Conservation (phyloP, 73 alveolate genomes). For the Paramecium biaurelia region DNA sequence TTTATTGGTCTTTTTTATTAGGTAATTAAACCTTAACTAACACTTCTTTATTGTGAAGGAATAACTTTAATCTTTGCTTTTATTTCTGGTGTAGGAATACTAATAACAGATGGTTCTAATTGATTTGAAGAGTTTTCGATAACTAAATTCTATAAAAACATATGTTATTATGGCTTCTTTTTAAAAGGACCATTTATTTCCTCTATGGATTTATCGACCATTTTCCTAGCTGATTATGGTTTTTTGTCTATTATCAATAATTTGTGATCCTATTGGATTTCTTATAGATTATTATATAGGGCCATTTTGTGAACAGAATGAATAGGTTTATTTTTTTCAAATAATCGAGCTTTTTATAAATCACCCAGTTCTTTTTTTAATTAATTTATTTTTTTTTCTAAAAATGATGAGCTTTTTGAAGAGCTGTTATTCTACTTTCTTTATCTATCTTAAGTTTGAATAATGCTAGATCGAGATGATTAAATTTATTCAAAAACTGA, state of each 20-base stretch:
- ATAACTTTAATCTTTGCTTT: neutral
- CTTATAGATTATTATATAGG: neutral
- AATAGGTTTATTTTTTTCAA: neutral
- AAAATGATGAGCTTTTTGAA: neutral
- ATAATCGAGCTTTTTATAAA: neutral
- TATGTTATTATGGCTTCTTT: neutral
- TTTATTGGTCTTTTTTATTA: neutral
- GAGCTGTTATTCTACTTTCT: neutral
- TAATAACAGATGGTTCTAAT: neutral
- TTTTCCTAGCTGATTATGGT: constrained; percentile 15
- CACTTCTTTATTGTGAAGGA: neutral
- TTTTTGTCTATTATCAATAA: neutral
- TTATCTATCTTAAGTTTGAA: neutral
- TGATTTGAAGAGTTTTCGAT: constrained; percentile 1
- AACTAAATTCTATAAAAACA: neutral
- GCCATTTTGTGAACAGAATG: neutral
- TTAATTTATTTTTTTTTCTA: constrained; percentile 30
- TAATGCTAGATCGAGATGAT: constrained; percentile 1
- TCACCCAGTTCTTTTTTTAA: neutral
- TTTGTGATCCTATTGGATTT: neutral
- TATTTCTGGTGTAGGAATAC: neutral
- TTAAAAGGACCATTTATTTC: neutral
- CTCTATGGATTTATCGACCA: neutral
- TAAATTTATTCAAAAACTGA: neutral
- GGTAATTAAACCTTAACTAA: neutral